phyloP scores from a whole-genome alignment of 495 filamentous ascomycete species.

The Neurospora intermedia region DNA sequence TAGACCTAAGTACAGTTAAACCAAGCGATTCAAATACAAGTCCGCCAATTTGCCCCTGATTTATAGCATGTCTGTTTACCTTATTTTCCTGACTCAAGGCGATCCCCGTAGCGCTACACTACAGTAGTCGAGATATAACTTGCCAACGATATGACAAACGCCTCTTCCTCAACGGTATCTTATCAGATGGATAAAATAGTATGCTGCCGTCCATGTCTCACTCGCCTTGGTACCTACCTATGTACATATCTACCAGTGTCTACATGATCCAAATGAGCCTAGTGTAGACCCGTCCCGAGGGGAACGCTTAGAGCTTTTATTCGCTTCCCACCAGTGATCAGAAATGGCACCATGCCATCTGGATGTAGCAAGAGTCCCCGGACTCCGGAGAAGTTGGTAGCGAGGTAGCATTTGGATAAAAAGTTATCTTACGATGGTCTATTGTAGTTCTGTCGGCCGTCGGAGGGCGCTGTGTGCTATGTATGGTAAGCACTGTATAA shows the following conservation, averaged over 20 bases:
- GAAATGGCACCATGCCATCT: background rate
- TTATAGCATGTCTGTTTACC: background rate
- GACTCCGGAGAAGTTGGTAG: background rate
- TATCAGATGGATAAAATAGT: background rate
- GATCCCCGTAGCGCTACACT: background rate
- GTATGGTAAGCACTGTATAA: background rate
- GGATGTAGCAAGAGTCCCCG: background rate
- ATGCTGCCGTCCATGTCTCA: background rate
- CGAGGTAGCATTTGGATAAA: background rate
- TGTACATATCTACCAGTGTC: background rate
- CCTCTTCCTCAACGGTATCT: background rate
- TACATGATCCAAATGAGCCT: background rate
- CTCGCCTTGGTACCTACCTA: background rate
- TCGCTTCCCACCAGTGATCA: background rate
- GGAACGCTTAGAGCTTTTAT: background rate
- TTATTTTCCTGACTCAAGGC: background rate
- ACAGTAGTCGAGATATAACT: background rate
- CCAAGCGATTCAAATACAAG: too few species aligned
- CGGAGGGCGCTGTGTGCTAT: background rate
- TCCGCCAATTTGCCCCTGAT: too few species aligned
- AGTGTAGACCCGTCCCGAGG: background rate
- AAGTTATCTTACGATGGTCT: background rate
- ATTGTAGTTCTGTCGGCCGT: background rate
- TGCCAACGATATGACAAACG: background rate
- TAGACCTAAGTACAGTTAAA: too few species aligned